These are phyloP conservation scores for Sordariomycetes sp. DNA, from an alignment of 2,329 filamentous ascomycete species.

Conservation along the genomic window DNA sequence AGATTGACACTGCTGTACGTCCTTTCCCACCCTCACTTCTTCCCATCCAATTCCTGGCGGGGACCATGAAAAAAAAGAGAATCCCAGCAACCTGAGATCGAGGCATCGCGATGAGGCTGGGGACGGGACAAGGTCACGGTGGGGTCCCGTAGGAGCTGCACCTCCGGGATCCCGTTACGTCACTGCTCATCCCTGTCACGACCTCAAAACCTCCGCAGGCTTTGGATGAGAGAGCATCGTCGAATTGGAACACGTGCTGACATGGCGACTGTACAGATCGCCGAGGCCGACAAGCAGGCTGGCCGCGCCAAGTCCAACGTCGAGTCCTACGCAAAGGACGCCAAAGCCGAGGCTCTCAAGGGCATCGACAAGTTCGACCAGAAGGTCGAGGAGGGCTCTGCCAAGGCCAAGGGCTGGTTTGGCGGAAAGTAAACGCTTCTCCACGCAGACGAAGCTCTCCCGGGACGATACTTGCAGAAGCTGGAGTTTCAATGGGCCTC, in stretches of 20 bases:
- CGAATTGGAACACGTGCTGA: conserved; percentile 3
- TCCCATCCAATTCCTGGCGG: too few relatives aligned
- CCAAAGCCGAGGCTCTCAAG: conserved; percentile 54
- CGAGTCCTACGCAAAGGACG: conserved; percentile 51
- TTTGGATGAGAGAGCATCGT: too few relatives aligned
- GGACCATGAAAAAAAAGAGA: too few relatives aligned
- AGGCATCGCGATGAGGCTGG: background rate
- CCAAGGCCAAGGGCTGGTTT: conserved; percentile 90
- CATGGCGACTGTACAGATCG: conserved; percentile 8
- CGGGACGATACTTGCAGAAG: too few relatives aligned
- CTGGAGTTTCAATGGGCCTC: too few relatives aligned
- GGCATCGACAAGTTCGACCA: conserved; percentile 78
- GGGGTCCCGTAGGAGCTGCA: conserved; percentile 2
- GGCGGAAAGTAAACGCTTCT: conserved; percentile 43
- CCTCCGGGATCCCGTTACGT: conserved; percentile 3
- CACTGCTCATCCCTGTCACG: background rate
- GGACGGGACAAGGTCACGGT: background rate
- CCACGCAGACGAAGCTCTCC: too few relatives aligned
- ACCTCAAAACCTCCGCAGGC: too few relatives aligned
- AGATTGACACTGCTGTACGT: conserved; percentile 62
- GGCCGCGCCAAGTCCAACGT: conserved; percentile 51
- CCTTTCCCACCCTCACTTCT: too few relatives aligned
- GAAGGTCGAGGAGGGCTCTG: conserved; percentile 67
- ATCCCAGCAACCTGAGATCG: too few relatives aligned
- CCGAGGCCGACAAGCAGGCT: conserved; percentile 55